A percentile compares a stretch with the other conserved stretches of the same genome.
These are phyloP conservation scores for Aspergillus pseudotamarii DNA, from an alignment of 2,329 filamentous ascomycete genomes.

Conservation along the genomic window DNA sequence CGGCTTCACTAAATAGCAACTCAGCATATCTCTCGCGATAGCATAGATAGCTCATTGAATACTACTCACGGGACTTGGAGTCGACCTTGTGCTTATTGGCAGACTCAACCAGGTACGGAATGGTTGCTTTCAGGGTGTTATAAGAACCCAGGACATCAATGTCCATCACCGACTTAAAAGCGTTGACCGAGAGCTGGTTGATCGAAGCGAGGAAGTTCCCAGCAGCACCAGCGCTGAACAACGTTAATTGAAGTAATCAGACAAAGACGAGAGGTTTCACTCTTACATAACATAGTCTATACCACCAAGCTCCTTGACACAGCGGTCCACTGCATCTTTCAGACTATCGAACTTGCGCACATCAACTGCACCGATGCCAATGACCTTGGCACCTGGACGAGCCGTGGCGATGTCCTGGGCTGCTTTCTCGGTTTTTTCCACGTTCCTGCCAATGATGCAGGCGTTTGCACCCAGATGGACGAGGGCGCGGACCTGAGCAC, in stretches of 20 bases:
- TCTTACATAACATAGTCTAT: slow-evolving; percentile 93
- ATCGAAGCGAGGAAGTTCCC: slow-evolving; percentile 94
- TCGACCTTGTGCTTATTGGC: slow-evolving; percentile 64
- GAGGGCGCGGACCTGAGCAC: slow-evolving; percentile 86
- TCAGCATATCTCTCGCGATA: slow-evolving; percentile 11
- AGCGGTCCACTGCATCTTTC: slow-evolving; percentile 74
- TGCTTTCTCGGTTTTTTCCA: slow-evolving; percentile 79
- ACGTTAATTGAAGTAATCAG: slow-evolving; percentile 16
- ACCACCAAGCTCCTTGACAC: slow-evolving; percentile 77
- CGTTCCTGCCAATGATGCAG: slow-evolving; percentile 88
- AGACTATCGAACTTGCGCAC: slow-evolving; percentile 74
- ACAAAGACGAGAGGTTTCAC: neutral
- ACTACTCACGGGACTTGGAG: slow-evolving; percentile 53
- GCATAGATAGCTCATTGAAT: neutral
- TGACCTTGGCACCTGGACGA: slow-evolving; percentile 76
- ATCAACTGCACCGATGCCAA: slow-evolving; percentile 76
- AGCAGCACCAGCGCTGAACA: slow-evolving; percentile 78
- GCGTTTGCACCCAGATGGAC: slow-evolving; percentile 91
- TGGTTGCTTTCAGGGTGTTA: slow-evolving; percentile 90
- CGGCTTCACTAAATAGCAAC: slow-evolving; percentile 25
- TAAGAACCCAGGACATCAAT: slow-evolving; percentile 94
- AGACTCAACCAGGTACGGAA: slow-evolving; percentile 80
- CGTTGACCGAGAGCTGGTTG: slow-evolving; percentile 78
- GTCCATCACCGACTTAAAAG: slow-evolving; percentile 93
- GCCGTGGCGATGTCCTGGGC: slow-evolving; percentile 82